Percentiles rank a stretch among this genome's conserved stretches.
phyloP scores from a whole-genome alignment of 2,329 filamentous ascomycete species.

The Hypocreales sp. region DNA sequence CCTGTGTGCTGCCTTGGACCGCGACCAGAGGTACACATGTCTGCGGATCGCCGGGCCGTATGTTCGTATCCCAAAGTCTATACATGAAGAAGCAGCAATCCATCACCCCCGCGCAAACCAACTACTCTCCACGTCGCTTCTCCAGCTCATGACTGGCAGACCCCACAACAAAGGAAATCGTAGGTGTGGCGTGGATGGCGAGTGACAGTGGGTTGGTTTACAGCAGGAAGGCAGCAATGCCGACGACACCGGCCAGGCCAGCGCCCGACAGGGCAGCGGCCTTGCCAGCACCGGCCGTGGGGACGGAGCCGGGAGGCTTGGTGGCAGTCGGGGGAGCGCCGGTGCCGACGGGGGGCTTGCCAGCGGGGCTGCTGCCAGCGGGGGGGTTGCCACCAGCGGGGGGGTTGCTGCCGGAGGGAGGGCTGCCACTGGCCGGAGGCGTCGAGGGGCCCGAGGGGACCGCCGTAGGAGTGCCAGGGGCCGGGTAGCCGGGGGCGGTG shows the following conservation, averaged over 20 bases:
- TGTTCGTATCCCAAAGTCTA: constrained; percentile 20
- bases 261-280: constrained; percentile 39
- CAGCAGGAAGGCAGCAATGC: constrained; percentile 41
- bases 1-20: constrained; percentile 6
- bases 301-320: constrained; percentile 20
- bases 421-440: constrained; percentile 8
- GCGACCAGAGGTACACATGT: constrained; percentile 2
- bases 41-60: constrained; percentile 15
- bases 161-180: constrained; percentile 21
- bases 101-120: constrained; percentile 11
- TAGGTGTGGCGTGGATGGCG: constrained; percentile 20
- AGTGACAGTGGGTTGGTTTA: constrained; percentile 29
- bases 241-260: constrained; percentile 43
- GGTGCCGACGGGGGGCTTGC: constrained; percentile 8
- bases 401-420: constrained; percentile 9
- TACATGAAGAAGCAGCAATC: constrained; percentile 14
- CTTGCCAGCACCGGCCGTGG: constrained; percentile 42
- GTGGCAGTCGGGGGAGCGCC: constrained; percentile 3
- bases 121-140: constrained; percentile 10
- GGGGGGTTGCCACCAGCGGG: constrained; percentile 2
- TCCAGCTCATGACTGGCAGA: constrained; percentile 23
- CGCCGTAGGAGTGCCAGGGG: constrained; percentile 6
- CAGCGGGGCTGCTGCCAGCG: constrained; percentile 8
- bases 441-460: too few species aligned
- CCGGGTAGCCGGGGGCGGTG: constrained; percentile 10